phyloP scores from a whole-genome alignment of 2,329 filamentous ascomycete species.

The Calonectria pauciramosa region DNA sequence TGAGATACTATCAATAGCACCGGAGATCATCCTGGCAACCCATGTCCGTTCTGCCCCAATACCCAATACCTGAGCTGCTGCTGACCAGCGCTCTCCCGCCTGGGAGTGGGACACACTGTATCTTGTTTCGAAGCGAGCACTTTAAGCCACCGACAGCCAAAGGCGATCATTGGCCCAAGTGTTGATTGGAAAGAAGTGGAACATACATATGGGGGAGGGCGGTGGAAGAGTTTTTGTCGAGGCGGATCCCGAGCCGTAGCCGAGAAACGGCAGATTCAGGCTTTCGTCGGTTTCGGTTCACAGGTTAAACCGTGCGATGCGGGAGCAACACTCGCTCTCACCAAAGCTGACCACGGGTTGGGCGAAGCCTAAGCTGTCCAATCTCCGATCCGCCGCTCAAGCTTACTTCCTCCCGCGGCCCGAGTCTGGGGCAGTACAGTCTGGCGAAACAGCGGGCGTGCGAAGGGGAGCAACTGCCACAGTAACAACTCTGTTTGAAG shows the following conservation, averaged over 20 bases:
- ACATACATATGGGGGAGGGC: constrained; percentile 13
- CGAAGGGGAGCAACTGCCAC: constrained; percentile 12
- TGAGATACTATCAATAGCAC: constrained; percentile 34
- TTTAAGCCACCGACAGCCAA: not conserved
- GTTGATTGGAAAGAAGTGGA: constrained; percentile 25
- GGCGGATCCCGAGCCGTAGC: constrained; percentile 17
- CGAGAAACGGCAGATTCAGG: constrained; percentile 38
- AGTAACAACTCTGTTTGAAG: constrained; percentile 12
- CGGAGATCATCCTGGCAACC: constrained; percentile 27
- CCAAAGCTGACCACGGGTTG: constrained; percentile 3
- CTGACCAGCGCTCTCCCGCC: constrained; percentile 4
- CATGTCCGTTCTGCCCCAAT: constrained; percentile 29
- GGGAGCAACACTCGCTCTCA: not conserved
- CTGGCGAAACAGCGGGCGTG: constrained; percentile 18
- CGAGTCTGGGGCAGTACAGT: constrained; percentile 22
- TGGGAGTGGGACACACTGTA: constrained; percentile 8
- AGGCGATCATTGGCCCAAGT: constrained; percentile 7
- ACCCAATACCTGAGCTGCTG: constrained; percentile 22
- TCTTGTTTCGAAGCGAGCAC: constrained; percentile 7
- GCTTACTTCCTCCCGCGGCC: constrained; percentile 15
- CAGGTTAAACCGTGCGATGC: not conserved
- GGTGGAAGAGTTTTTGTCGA: constrained; percentile 8
- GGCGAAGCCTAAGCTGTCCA: constrained; percentile 16
- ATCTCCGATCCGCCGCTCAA: constrained; percentile 20
- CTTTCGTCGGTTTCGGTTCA: constrained; percentile 1